Conservation (phyloP, 2,329 filamentous ascomycete genomes). For the Aureobasidium vineae region DNA sequence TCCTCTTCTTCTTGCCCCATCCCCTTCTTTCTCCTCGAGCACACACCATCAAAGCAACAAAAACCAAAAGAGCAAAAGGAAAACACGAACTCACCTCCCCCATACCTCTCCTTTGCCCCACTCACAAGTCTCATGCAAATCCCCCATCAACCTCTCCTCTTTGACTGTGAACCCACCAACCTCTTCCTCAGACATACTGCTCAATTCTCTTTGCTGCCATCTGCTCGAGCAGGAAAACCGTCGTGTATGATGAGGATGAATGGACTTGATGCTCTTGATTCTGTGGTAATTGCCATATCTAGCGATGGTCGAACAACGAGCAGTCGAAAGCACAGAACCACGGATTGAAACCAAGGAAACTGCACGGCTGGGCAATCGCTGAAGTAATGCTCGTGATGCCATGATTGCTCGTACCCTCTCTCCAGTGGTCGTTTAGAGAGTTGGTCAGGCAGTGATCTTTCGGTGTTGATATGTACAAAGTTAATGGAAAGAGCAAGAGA, state of each 20-base stretch:
- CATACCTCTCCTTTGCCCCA: slow-evolving; percentile 66
- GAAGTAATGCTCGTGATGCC: background rate
- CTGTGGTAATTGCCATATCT: background rate
- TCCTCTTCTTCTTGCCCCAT: background rate
- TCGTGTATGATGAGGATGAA: background rate
- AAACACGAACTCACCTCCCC: slow-evolving; percentile 57
- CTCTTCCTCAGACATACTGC: slow-evolving; percentile 53
- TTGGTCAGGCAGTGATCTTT: too few species aligned
- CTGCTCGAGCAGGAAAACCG: slow-evolving; percentile 31
- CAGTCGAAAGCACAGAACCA: background rate
- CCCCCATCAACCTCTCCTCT: slow-evolving; percentile 58
- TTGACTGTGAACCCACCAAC: slow-evolving; percentile 57
- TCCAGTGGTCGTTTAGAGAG: too few species aligned
- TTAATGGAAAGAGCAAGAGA: too few species aligned
- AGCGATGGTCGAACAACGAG: background rate
- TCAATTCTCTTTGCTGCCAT: slow-evolving; percentile 41
- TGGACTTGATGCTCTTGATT: background rate
- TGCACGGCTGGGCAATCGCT: background rate
- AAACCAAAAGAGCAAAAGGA: background rate
- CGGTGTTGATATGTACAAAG: too few species aligned
- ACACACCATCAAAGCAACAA: background rate
- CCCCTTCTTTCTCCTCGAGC: background rate
- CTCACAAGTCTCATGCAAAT: slow-evolving; percentile 64
- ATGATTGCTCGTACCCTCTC: background rate
- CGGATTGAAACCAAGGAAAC: background rate